Conservation (phyloP, 2,329 filamentous ascomycete genomes). For the Penicillium fuscoglaucum region DNA sequence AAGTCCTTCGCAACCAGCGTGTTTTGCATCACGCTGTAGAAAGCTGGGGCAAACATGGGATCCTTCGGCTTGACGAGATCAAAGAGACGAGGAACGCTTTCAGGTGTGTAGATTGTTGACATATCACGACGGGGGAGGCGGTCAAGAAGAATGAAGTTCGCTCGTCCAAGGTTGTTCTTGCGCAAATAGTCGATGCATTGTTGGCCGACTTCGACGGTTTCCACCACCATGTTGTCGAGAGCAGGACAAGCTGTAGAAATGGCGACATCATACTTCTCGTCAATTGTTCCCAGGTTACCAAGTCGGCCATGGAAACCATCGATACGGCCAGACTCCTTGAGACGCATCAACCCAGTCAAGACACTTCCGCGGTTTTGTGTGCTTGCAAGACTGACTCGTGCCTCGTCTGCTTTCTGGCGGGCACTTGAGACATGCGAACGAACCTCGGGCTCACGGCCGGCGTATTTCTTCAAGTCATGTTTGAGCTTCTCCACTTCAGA, state of each 20-base stretch:
- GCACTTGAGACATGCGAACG: constrained; percentile 83
- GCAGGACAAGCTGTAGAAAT: constrained; percentile 93
- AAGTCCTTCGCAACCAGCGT: constrained; percentile 91
- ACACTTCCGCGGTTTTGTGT: constrained; percentile 94
- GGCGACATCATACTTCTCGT: constrained; percentile 92
- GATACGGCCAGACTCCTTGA: constrained; percentile 94
- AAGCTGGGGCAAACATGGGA: constrained; percentile 81
- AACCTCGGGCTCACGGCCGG: constrained; percentile 75
- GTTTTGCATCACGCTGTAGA: constrained; percentile 93
- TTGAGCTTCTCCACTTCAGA: constrained; percentile 72
- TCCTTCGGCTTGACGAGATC: constrained; percentile 90
- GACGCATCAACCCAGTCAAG: constrained; percentile 83
- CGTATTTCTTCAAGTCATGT: constrained; percentile 69
- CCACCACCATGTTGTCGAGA: constrained; percentile 94
- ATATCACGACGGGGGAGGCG: constrained; percentile 78
- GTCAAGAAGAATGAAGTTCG: constrained; percentile 95
- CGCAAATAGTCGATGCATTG: constrained; percentile 97
- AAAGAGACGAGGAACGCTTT: constrained; percentile 88
- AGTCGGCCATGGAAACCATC: constrained; percentile 95
- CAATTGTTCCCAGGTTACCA: constrained; percentile 90
- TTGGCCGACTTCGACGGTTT: constrained; percentile 92
- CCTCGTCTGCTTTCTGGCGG: constrained; percentile 93
- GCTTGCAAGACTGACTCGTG: constrained; percentile 81
- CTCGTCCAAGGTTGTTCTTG: constrained; percentile 94
- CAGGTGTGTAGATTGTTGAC: constrained; percentile 79